These are phyloP conservation scores for Xylaria arbuscula DNA, from an alignment of 2,329 filamentous ascomycete genomes.

Conservation along the genomic window DNA sequence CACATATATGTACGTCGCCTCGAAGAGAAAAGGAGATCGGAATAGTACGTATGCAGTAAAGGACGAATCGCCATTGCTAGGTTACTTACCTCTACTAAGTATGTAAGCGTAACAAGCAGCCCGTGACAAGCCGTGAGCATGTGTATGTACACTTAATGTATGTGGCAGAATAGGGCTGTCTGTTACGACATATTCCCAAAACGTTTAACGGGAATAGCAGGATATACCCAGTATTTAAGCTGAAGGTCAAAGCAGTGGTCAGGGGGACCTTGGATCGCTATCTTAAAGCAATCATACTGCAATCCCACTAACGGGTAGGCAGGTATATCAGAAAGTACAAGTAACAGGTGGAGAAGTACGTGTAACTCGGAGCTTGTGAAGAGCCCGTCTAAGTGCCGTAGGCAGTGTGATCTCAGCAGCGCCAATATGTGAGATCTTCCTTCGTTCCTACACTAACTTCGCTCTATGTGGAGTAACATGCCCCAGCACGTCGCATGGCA, in stretches of 20 bases:
- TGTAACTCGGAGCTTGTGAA: slow-evolving; percentile 10
- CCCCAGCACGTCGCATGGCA: slow-evolving; percentile 21
- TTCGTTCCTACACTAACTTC: slow-evolving; percentile 18
- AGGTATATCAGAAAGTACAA: slow-evolving; percentile 3
- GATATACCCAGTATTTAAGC: slow-evolving; percentile 4
- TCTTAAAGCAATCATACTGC: slow-evolving; percentile 8
- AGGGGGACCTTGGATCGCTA: slow-evolving; percentile 15
- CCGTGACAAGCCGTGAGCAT: slow-evolving; percentile 5
- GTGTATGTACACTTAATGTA: not conserved
- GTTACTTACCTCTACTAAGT: too few relatives aligned
- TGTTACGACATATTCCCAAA: slow-evolving; percentile 12
- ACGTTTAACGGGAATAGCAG: slow-evolving; percentile 22
- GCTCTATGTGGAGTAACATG: slow-evolving; percentile 22
- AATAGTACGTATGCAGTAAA: not conserved
- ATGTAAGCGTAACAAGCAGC: slow-evolving; percentile 4
- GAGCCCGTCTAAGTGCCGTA: slow-evolving; percentile 18
- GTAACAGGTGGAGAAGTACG: not conserved
- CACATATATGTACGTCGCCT: not conserved
- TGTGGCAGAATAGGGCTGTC: slow-evolving; percentile 1
- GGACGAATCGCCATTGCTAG: slow-evolving; percentile 14
- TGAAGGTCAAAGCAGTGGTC: slow-evolving; percentile 6
- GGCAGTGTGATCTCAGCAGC: slow-evolving; percentile 24
- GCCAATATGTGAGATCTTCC: slow-evolving; percentile 25
- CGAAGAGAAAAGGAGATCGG: not conserved
- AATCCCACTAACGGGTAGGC: not conserved